Evolutionary conservation across 2,329 filamentous ascomycete genomes (phyloP).

Genomic region (Hypoxylon sp.): DNA sequence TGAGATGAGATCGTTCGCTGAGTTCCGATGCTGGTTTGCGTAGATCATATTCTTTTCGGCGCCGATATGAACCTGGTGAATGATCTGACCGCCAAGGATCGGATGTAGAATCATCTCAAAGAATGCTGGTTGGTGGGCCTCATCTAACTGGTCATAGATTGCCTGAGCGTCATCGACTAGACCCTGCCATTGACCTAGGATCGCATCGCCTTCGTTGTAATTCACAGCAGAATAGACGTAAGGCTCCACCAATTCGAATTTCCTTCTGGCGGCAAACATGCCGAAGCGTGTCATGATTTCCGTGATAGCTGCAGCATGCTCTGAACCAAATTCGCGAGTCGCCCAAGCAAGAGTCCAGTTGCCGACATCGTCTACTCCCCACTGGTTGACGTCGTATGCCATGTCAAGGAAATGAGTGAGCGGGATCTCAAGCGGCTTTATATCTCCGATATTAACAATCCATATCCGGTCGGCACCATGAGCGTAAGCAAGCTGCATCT

Average conservation of each 20-base stretch:
- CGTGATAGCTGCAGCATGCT: slow-evolving; percentile 64
- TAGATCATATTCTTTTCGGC: slow-evolving; percentile 66
- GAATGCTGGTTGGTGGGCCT: slow-evolving; percentile 68
- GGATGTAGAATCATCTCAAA: slow-evolving; percentile 74
- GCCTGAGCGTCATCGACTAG: slow-evolving; percentile 68
- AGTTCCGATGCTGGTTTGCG: slow-evolving; percentile 65
- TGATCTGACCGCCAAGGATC: slow-evolving; percentile 68
- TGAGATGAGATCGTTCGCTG: slow-evolving; percentile 66
- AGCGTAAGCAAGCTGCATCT: slow-evolving; percentile 74
- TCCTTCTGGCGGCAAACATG: slow-evolving; percentile 69
- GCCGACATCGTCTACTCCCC: slow-evolving; percentile 68
- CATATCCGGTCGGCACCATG: slow-evolving; percentile 72
- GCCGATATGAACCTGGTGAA: slow-evolving; percentile 66
- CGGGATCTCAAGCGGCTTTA: slow-evolving; percentile 74
- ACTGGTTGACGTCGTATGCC: slow-evolving; percentile 73
- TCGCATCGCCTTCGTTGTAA: slow-evolving; percentile 72
- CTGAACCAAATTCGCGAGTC: slow-evolving; percentile 68
- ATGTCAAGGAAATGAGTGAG: slow-evolving; percentile 78
- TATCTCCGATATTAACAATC: slow-evolving; percentile 76
- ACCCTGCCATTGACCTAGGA: slow-evolving; percentile 67
- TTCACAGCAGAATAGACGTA: slow-evolving; percentile 71
- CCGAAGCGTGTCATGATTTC: slow-evolving; percentile 69
- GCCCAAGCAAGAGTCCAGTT: slow-evolving; percentile 72
- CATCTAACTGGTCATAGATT: slow-evolving; percentile 68
- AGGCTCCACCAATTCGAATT: slow-evolving; percentile 72